Base-by-base conservation (phyloP, 257 asterid species). In the Lavandula angustifolia region DNA sequence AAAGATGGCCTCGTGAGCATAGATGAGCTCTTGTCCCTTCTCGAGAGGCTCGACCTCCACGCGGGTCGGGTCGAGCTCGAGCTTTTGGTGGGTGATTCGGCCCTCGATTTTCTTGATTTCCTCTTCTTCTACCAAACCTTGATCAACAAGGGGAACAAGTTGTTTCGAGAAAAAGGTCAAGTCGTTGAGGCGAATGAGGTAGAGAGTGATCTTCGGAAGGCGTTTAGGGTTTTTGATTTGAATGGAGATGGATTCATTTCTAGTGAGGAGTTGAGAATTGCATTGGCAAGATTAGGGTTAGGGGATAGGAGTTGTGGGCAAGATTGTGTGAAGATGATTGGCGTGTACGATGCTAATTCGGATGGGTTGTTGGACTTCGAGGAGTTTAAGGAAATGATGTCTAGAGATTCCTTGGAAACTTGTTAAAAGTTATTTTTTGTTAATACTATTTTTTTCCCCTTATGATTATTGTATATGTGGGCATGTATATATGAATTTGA, bases 371-470 rank as follows among this genome's bases (percentile, higher is more conserved):
- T 87, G 50, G 91, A 87, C 70, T 82, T 80, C 33, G 84, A 84
- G 58, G 95, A 84, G 79, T 82, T 87, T 53, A 82, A 83, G 79
- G 69, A 42, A 7, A 86, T 86, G 91, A 83, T 86, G 91, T 42
- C 69, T 60, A 34, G 34, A 43, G 69, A 64, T 64, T 62, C 58
- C 57, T 57, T 52, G 2, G 50, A 46, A 11, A 13, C 65, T 37
- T n/a, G 41, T 1, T 62, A 54, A 53, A 46, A 27, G 5, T 3
- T 34, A 10, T 6, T 37, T 32, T n/a, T n/a, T n/a, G n/a, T n/a
- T n/a, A n/a, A n/a, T 0, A 10, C 22, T 12, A 4, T 12, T 17
- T 2, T 29, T 46, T 8, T 9, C 16, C 10, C 10, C 18, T 37
- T 32, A 9, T 52, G 17, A 9, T 11, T 59, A 4, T 18, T 9